These are phyloP conservation scores for Cryptococcus sp. DNA, from an alignment of 1,284 basidiomycete genomes.

Conservation along the genomic window DNA sequence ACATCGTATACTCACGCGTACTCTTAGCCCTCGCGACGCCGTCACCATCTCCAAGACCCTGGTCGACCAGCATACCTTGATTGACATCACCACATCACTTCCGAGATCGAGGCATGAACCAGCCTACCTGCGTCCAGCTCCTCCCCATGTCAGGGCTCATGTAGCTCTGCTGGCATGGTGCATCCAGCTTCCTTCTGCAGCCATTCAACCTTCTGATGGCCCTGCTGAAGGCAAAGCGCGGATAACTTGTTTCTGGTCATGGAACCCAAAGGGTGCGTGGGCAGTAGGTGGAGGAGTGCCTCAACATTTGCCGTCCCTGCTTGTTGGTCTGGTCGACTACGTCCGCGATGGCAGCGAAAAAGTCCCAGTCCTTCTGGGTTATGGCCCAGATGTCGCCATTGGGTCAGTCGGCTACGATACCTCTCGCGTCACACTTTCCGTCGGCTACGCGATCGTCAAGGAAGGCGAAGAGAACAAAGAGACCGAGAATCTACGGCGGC, in stretches of 20 bases:
- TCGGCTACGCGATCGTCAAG: slow-evolving; percentile 80
- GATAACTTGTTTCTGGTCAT: slow-evolving; percentile 92
- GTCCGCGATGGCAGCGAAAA: slow-evolving; percentile 71
- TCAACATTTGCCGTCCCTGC: slow-evolving; percentile 78
- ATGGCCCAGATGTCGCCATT: slow-evolving; percentile 79
- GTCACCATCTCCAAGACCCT: slow-evolving; percentile 86
- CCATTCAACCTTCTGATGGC: slow-evolving; percentile 49
- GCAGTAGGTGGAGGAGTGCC: slow-evolving; percentile 64
- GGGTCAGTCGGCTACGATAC: slow-evolving; percentile 75
- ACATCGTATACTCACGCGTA: background rate
- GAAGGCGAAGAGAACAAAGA: slow-evolving; percentile 67
- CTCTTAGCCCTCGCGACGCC: slow-evolving; percentile 79
- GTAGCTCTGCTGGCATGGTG: slow-evolving; percentile 90
- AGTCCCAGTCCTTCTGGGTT: slow-evolving; percentile 73
- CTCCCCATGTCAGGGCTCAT: slow-evolving; percentile 90
- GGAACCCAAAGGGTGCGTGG: slow-evolving; percentile 89
- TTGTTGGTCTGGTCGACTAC: slow-evolving; percentile 73
- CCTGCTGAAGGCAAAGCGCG: slow-evolving; percentile 58
- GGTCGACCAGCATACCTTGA: slow-evolving; percentile 75
- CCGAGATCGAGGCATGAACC: slow-evolving; percentile 90
- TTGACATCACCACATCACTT: slow-evolving; percentile 93
- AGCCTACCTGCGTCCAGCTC: slow-evolving; percentile 86
- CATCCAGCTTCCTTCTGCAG: slow-evolving; percentile 64
- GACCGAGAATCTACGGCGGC: slow-evolving; percentile 60
- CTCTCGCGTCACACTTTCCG: slow-evolving; percentile 73